These are phyloP conservation scores for Blastomyces gilchristii DNA, from an alignment of 2,329 filamentous ascomycete genomes.

Conservation along the genomic window DNA sequence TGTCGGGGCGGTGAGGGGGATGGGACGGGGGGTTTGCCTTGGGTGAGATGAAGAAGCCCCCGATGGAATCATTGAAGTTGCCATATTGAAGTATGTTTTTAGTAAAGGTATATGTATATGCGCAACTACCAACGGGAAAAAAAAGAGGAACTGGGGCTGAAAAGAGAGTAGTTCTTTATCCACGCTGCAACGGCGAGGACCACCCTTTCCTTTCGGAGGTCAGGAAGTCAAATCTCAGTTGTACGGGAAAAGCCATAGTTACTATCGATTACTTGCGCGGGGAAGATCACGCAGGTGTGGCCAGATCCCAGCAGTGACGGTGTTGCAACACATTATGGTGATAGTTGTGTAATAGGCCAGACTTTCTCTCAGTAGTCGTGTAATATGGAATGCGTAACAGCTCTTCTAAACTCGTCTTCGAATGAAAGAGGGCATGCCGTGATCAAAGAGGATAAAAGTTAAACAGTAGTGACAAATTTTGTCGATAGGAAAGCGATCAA, in stretches of 20 bases:
- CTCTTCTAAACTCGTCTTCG: no score
- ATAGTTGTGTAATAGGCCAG: background rate
- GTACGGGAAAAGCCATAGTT: background rate
- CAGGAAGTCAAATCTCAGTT: background rate
- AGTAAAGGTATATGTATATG: background rate
- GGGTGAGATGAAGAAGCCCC: background rate
- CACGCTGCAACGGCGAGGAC: background rate
- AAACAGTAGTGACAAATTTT: background rate
- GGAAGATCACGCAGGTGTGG: background rate
- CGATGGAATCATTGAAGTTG: background rate
- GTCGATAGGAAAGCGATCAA: background rate
- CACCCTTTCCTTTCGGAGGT: background rate
- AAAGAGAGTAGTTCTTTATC: background rate
- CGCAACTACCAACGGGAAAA: background rate
- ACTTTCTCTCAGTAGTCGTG: background rate
- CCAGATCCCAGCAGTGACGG: background rate
- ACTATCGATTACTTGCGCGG: background rate
- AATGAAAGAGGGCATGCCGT: background rate
- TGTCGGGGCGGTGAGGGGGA: background rate
- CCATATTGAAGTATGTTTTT: background rate
- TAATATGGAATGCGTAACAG: background rate
- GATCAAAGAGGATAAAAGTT: background rate
- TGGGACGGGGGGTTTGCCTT: background rate
- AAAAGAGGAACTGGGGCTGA: background rate
- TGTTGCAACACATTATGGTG: background rate